phyloP scores from a whole-genome alignment of 1,284 basidiomycete genomes.

The Chalciporus sp. region DNA sequence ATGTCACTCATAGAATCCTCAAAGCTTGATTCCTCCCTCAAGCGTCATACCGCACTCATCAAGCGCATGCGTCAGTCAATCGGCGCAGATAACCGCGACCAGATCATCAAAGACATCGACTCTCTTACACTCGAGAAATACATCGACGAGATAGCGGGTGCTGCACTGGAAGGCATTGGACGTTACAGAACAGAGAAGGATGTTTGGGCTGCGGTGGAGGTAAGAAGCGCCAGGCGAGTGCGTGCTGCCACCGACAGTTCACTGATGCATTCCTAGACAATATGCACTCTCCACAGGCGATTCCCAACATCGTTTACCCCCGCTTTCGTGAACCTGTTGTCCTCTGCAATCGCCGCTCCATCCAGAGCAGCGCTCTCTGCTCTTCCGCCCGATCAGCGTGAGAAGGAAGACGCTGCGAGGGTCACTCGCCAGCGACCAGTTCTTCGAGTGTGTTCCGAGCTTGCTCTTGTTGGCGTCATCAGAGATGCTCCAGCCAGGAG shows the following conservation, averaged over 20 bases:
- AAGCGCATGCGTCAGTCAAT: slow-evolving; percentile 86
- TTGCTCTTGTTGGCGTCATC: slow-evolving; percentile 86
- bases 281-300: slow-evolving; percentile 87
- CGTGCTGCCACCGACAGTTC: background rate
- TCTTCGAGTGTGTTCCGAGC: slow-evolving; percentile 85
- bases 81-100: slow-evolving; percentile 77
- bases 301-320: slow-evolving; percentile 83
- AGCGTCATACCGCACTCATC: slow-evolving; percentile 91
- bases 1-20: slow-evolving; percentile 47
- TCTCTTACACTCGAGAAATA: slow-evolving; percentile 93
- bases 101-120: slow-evolving; percentile 90
- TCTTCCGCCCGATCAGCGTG: slow-evolving; percentile 77
- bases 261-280: slow-evolving; percentile 55
- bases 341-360: slow-evolving; percentile 68
- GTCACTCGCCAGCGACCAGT: slow-evolving; percentile 84
- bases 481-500: slow-evolving; percentile 65
- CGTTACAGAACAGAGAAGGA: slow-evolving; percentile 90
- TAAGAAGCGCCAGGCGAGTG: slow-evolving; percentile 38
- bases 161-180: slow-evolving; percentile 82
- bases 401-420: slow-evolving; percentile 89
- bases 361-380: slow-evolving; percentile 60
- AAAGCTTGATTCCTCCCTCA: slow-evolving; percentile 89
- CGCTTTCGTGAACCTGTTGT: slow-evolving; percentile 65
- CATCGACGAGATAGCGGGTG: slow-evolving; percentile 90
- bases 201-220: slow-evolving; percentile 90